Evolutionary conservation across 352 stramenopile genomes (phyloP).

Genomic region (Globisporangium nagaii): DNA sequence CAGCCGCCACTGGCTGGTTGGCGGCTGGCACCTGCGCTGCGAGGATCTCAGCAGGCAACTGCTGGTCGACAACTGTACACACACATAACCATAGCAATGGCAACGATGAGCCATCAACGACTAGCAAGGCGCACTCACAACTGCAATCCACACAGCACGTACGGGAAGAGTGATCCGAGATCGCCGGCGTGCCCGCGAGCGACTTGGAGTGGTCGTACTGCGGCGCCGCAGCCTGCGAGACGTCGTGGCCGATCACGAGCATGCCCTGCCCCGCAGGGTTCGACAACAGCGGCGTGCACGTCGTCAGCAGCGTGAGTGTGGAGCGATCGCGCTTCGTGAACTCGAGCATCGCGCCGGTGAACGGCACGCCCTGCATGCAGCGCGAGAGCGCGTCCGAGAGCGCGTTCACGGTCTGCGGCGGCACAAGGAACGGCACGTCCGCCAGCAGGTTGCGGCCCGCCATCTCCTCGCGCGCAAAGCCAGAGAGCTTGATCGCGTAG

Average conservation of each 20-base stretch:
- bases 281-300: slow-evolving; percentile 65
- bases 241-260: slow-evolving; percentile 74
- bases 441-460: slow-evolving; percentile 64
- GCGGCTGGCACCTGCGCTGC: not conserved
- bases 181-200: slow-evolving; percentile 46
- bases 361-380: slow-evolving; percentile 48
- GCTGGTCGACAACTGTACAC: slow-evolving; percentile 6
- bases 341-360: slow-evolving; percentile 52
- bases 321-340: slow-evolving; percentile 49
- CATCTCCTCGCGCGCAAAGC: slow-evolving; percentile 80
- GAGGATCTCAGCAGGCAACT: slow-evolving; percentile 6
- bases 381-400: slow-evolving; percentile 55
- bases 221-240: slow-evolving; percentile 41
- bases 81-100: slow-evolving; percentile 7
- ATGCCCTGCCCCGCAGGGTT: slow-evolving; percentile 76
- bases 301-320: slow-evolving; percentile 59
- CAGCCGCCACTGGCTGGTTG: not conserved
- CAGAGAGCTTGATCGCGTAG: slow-evolving; percentile 57
- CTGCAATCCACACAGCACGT: slow-evolving; percentile 14
- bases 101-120: too few relatives aligned
- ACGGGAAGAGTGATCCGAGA: slow-evolving; percentile 44
- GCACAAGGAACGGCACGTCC: slow-evolving; percentile 68
- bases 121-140: too few relatives aligned
- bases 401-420: slow-evolving; percentile 37
- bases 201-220: slow-evolving; percentile 37